Conservation (phyloP, 345 rosid species). For the Salix exigua region DNA sequence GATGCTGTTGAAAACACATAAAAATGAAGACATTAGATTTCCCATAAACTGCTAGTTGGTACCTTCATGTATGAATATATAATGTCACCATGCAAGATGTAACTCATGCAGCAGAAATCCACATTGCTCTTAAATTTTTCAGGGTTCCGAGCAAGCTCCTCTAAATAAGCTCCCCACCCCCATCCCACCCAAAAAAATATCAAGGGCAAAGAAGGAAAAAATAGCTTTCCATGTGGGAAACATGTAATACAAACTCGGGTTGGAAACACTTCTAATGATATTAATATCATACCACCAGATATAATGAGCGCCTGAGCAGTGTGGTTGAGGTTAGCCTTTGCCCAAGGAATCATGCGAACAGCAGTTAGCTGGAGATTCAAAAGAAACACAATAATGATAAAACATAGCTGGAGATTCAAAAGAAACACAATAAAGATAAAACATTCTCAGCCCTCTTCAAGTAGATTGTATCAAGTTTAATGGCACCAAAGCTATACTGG, state of each 20-base stretch:
- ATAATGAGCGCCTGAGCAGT: constrained; percentile 70
- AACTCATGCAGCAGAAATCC: too few species aligned
- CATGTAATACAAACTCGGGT: neutral
- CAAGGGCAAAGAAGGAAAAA: neutral
- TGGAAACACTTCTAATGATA: neutral
- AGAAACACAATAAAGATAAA: neutral
- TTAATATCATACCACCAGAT: constrained; percentile 42
- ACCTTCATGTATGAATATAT: neutral
- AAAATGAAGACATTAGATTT: neutral
- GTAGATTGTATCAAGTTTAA: neutral
- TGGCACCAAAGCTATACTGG: neutral
- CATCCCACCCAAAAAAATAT: neutral
- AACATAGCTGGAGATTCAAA: constrained; percentile 26
- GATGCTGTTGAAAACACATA: constrained; percentile 38
- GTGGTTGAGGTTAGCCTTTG: constrained; percentile 67
- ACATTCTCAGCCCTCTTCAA: neutral
- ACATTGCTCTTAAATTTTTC: too few species aligned
- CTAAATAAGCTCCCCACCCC: neutral
- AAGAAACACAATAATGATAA: neutral
- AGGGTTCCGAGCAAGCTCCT: too few species aligned
- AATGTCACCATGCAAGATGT: too few species aligned
- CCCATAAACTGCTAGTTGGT: neutral
- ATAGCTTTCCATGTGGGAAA: neutral
- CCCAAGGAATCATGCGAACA: constrained; percentile 62
- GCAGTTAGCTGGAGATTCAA: constrained; percentile 36